Percentiles rank a stretch among this genome's conserved stretches.
Evolutionary conservation across 345 rosid genomes (phyloP).

Genomic region (Aquilaria malaccensis): DNA sequence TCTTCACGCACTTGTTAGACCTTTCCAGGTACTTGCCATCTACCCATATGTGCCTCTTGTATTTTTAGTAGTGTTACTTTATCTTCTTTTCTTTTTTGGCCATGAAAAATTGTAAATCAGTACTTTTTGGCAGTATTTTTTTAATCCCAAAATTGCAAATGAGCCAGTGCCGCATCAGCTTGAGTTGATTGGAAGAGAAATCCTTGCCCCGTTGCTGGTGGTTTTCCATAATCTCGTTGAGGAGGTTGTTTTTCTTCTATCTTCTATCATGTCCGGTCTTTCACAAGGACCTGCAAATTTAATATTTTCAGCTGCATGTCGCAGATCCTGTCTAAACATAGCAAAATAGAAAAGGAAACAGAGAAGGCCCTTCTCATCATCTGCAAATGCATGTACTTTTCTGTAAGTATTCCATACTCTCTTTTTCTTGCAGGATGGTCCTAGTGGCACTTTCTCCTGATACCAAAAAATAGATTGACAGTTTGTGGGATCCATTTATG

Average conservation of each 20-base stretch:
- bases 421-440: neutral
- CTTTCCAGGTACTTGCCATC: slow-evolving; percentile 60
- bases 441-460: too few species aligned
- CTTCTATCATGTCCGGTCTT: slow-evolving; percentile 6
- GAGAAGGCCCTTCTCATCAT: slow-evolving; percentile 56
- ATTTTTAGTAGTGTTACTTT: slow-evolving; percentile 1
- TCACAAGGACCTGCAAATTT: slow-evolving; percentile 15
- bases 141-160: slow-evolving; percentile 70
- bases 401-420: slow-evolving; percentile 41
- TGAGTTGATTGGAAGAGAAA: slow-evolving; percentile 56
- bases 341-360: slow-evolving; percentile 31
- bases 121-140: slow-evolving; percentile 51
- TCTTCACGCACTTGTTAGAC: slow-evolving; percentile 63
- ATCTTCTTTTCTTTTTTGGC: slow-evolving; percentile 4
- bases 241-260: slow-evolving; percentile 40
- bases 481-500: too few species aligned
- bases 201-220: slow-evolving; percentile 59
- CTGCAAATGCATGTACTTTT: slow-evolving; percentile 71
- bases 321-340: slow-evolving; percentile 42
- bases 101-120: slow-evolving; percentile 1
- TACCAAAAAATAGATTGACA: too few species aligned
- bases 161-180: slow-evolving; percentile 84
- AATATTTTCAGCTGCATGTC: slow-evolving; percentile 23
- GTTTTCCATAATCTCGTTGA: slow-evolving; percentile 48
- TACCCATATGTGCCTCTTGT: slow-evolving; percentile 1